Evolutionary conservation across 1,284 basidiomycete genomes (phyloP).

Genomic region (Pyrrhoderma lamaoense): DNA sequence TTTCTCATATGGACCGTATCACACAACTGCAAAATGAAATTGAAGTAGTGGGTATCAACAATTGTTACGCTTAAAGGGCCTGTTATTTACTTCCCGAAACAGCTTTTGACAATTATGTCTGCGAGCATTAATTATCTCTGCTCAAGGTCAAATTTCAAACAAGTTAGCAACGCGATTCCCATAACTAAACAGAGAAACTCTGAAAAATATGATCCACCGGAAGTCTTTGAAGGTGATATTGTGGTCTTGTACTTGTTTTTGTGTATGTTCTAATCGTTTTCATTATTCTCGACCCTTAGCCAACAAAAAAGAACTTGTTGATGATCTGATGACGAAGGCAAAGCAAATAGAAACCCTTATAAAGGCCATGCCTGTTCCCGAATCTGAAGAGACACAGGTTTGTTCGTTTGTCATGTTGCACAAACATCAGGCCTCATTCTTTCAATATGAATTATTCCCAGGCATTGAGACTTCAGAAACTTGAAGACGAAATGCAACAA

Average conservation of each 20-base stretch:
- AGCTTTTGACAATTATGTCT: conserved; percentile 81
- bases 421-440: neutral
- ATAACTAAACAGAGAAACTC: conserved; percentile 66
- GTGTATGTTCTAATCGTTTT: neutral
- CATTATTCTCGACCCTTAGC: conserved; percentile 38
- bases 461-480: conserved; percentile 53
- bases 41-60: conserved; percentile 50
- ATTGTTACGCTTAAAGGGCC: neutral
- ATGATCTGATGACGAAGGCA: conserved; percentile 72
- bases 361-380: conserved; percentile 64
- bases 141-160: conserved; percentile 61
- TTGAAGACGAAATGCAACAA: conserved; percentile 60
- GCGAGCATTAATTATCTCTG: conserved; percentile 69
- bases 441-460: conserved; percentile 24
- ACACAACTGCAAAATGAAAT: conserved; percentile 85
- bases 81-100: neutral
- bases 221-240: conserved; percentile 55
- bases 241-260: neutral
- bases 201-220: conserved; percentile 62
- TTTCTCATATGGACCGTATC: conserved; percentile 83
- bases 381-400: conserved; percentile 66
- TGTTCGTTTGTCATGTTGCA: conserved; percentile 17
- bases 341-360: conserved; percentile 81
- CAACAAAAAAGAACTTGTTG: conserved; percentile 72
- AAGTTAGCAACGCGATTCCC: conserved; percentile 65